These are phyloP conservation scores for Leishmania amazonensis DNA, from an alignment of 208 protist species.

Conservation along the genomic window DNA sequence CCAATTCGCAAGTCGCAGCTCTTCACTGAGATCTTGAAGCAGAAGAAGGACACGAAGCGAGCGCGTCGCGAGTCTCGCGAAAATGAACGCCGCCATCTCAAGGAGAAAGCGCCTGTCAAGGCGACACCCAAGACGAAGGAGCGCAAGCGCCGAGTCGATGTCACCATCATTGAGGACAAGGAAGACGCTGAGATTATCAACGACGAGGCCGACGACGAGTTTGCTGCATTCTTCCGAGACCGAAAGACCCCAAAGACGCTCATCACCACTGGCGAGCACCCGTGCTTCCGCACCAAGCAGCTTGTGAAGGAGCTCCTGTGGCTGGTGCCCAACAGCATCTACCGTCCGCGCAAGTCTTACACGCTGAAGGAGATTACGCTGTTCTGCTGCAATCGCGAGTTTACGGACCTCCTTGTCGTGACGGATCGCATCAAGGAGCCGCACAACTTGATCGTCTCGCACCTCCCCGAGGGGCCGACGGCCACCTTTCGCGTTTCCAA, in stretches of 20 bases:
- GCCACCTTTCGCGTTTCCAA: conserved; percentile 90
- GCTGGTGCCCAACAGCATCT: conserved; percentile 89
- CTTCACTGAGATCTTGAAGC: conserved; percentile 83
- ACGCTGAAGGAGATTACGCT: conserved; percentile 92
- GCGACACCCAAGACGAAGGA: conserved; percentile 89
- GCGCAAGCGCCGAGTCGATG: conserved; percentile 70
- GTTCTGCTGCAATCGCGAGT: conserved; percentile 88
- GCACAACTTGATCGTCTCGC: conserved; percentile 87
- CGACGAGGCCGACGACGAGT: conserved; percentile 92
- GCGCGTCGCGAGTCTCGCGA: conserved; percentile 80
- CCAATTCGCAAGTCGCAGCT: conserved; percentile 86
- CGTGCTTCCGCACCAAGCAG: conserved; percentile 81
- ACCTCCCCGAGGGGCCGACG: conserved; percentile 90
- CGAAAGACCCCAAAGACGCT: conserved; percentile 76
- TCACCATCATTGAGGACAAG: conserved; percentile 75
- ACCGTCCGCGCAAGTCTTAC: conserved; percentile 88
- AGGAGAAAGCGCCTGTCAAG: conserved; percentile 80
- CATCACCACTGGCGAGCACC: conserved; percentile 90
- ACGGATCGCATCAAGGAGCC: conserved; percentile 89
- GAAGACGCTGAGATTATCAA: conserved; percentile 80
- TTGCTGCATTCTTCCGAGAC: conserved; percentile 76
- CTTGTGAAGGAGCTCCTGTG: conserved; percentile 91
- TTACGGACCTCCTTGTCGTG: conserved; percentile 91
- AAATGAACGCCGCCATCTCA: conserved; percentile 68
- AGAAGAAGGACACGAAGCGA: conserved; percentile 91